A percentile compares a stretch with the other conserved stretches of the same genome.
These are phyloP conservation scores for Trypethelium eluteriae DNA, from an alignment of 495 filamentous ascomycete genomes.

Conservation along the genomic window DNA sequence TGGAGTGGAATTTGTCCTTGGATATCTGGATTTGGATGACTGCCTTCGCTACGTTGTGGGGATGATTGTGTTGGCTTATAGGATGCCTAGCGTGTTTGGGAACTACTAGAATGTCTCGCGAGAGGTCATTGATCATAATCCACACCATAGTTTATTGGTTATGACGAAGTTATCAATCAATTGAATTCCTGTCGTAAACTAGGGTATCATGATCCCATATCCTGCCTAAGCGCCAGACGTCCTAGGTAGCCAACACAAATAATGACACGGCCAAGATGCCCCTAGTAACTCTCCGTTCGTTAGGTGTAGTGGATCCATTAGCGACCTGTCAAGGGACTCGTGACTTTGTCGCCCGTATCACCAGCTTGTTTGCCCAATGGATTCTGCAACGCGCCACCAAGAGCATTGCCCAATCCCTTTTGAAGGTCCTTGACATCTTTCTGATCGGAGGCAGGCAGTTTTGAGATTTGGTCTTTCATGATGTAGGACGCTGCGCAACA, in stretches of 20 bases:
- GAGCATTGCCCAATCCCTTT: constrained; percentile 31
- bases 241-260: too few species aligned
- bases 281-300: neutral
- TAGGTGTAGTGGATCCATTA: neutral
- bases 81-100: neutral
- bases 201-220: neutral
- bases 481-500: constrained; percentile 29
- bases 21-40: neutral
- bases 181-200: neutral
- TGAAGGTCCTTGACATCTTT: constrained; percentile 35
- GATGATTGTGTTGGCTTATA: neutral
- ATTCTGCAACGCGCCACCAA: constrained; percentile 33
- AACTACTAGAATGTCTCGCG: constrained; percentile 5
- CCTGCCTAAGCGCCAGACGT: neutral
- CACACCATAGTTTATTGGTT: neutral
- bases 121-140: neutral
- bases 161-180: neutral
- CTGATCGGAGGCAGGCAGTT: constrained; percentile 36
- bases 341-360: constrained; percentile 29
- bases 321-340: constrained; percentile 24
- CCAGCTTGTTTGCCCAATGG: constrained; percentile 33
- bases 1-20: neutral
- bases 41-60: neutral
- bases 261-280: neutral
- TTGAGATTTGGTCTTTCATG: constrained; percentile 35